Base-by-base conservation (phyloP, 2,329 filamentous ascomycete species). In the Fusarium odoratissimum region DNA sequence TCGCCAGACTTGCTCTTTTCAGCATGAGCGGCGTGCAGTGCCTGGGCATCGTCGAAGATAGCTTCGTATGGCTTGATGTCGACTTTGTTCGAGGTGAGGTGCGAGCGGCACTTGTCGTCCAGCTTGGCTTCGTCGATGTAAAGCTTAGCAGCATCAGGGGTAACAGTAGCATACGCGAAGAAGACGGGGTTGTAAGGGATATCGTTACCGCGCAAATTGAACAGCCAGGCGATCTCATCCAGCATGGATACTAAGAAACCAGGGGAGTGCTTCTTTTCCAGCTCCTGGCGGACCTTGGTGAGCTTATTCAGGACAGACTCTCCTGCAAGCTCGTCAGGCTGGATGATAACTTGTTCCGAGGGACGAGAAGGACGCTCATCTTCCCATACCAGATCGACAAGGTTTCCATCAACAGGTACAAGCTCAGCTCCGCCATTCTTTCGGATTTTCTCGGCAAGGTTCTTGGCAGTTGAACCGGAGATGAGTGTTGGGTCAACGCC, bases 141-240 rank as follows among this genome's bases (percentile, higher is more conserved):
- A 9, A 99, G 87, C 3, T 91, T 95, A 30, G 92, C 93, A 4
- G 90, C 86, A 16, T 87, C 91, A 4, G 91, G 90, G 5, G 96
- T 98, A 71, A 99, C 86, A 45, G 96, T 89, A 48, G 95, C 95
- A 78, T 98, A 99, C 21, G 95, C 96, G 83, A 98, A 98, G 86
- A 99, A 98, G 55, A 99, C 96, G 0, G 96, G 96, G 80, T 99
- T 99, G 85, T 96, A 99, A 1, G 95, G 94, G 73, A 99, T 98
- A 80, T 98, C 96, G 81, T 89, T 96, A 76, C 96, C 96, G 75
- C 96, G 91, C 54, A 99, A 85, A 83, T 99, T 99, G 86, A 98
- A 98, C n/a, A 99, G 87, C 96, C 96, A 99, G 16, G 96, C 96
- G 76, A 98, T 91, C 82, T 99, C 96, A 78, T 99, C 96, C 46